Base-by-base conservation (phyloP, 2,329 filamentous ascomycete genomes). In the Colletotrichum sp. region DNA sequence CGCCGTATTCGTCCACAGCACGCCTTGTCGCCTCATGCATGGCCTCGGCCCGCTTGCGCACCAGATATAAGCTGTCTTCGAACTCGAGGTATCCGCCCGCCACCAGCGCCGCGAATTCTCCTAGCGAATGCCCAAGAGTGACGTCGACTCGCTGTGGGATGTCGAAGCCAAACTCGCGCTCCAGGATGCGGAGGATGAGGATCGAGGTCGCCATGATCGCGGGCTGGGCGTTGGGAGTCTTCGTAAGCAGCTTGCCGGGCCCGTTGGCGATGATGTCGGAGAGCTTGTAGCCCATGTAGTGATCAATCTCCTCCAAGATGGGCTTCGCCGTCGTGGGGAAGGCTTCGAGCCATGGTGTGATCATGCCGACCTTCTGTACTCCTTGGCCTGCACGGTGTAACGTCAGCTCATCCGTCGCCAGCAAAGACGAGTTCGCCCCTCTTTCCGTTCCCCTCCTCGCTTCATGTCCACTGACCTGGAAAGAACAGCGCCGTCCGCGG, bases 151-250 rank as follows among this genome's bases (percentile, higher is more conserved):
- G 90, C 72, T 94, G 91, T 10, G 88, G 85, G 8, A 93, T 90
- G 73, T 91, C 89, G 86, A 98, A 98, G 55, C 90, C 92, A 82
- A 96, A 98, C 79, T 98, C 95, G 77, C 91, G 88, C 86, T 98
- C 95, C 78, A 99, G 90, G 76, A 98, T 93, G 72, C 95, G 93
- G 71, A 98, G 90, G 81, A 98, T 98, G 75, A 98, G 90, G 82
- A 98, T 93, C 32, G 95, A 98, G 6, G 95, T 97, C 16, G 96
- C 95, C 95, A 99, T 98, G 84, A 98, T 98, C 80, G 96, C 96
- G 2, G 96, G 96, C 84, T 99, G 96, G 6, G 96, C 95, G 83
- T 98, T 96, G 78, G 94, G 92, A 6, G 96, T 98, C 73, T 92
- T 91, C 55, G 95, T 98, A 72, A 99, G 91, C 68, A 89, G 86